phyloP scores from a whole-genome alignment of 2,329 filamentous ascomycete genomes.

The Delphinella strobiligena region DNA sequence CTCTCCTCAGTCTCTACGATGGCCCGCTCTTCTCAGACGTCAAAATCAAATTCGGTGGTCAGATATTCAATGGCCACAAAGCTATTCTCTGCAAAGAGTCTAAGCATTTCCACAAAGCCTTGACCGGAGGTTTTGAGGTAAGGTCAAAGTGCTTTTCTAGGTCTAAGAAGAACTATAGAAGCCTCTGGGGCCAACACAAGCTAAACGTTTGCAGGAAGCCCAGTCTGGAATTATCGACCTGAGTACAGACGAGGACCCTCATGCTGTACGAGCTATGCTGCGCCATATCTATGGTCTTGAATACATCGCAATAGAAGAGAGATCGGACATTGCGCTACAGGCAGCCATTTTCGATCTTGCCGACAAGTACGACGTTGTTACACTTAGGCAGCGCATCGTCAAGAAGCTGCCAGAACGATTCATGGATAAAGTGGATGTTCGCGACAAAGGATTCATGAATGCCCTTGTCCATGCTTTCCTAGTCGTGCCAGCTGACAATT shows the following conservation, averaged over 20 bases:
- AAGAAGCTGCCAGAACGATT: no score
- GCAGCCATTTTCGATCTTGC: conserved; percentile 8
- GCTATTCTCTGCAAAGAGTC: not conserved
- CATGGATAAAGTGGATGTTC: no score
- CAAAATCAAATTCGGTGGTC: not conserved
- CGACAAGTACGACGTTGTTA: conserved; percentile 11
- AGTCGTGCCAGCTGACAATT: no score
- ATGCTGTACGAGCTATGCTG: not conserved
- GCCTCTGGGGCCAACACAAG: no score
- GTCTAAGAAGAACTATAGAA: no score
- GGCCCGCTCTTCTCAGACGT: not conserved
- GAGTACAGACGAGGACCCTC: not conserved
- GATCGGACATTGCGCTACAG: no score
- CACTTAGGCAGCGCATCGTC: no score
- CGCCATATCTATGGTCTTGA: conserved; percentile 2
- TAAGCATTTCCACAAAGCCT: not conserved
- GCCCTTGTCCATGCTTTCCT: no score
- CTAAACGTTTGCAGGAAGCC: no score
- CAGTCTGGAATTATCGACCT: not conserved
- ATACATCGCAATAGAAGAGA: conserved; percentile 2
- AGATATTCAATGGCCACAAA: conserved; percentile 1
- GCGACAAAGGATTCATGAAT: no score
- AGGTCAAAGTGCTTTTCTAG: no score
- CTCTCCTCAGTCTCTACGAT: not conserved
- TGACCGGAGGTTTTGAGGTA: not conserved